Percentiles rank a stretch among this genome's conserved stretches.
These are phyloP conservation scores for Trichoderma orchidacearum DNA, from an alignment of 495 filamentous ascomycete genomes.

Conservation along the genomic window DNA sequence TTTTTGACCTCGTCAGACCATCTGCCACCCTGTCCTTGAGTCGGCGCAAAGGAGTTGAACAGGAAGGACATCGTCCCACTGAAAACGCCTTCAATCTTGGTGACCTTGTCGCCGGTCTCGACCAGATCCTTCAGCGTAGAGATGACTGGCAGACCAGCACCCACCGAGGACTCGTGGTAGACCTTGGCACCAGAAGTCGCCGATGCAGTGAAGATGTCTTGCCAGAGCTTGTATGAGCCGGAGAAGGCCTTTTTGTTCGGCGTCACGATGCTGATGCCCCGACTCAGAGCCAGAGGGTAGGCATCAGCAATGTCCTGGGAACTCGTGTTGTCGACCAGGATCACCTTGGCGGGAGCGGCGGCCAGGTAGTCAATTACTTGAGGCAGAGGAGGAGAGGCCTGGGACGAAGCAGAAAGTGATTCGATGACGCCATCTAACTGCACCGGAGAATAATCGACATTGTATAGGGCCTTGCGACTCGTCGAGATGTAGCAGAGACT, in stretches of 20 bases:
- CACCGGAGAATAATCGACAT: conserved; percentile 43
- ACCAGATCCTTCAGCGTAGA: conserved; percentile 83
- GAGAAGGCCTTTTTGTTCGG: conserved; percentile 98
- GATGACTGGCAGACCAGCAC: conserved; percentile 82
- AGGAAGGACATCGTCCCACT: conserved; percentile 92
- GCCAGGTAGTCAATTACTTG: conserved; percentile 60
- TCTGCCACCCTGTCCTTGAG: conserved; percentile 49
- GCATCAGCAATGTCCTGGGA: conserved; percentile 61
- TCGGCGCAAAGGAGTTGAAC: conserved; percentile 86
- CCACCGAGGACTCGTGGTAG: conserved; percentile 88
- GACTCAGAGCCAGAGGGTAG: conserved; percentile 65
- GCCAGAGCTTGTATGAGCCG: conserved; percentile 58
- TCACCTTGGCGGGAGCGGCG: conserved; percentile 51
- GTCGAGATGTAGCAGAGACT: conserved; percentile 69
- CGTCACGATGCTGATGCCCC: conserved; percentile 80
- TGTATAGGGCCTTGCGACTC: conserved; percentile 63
- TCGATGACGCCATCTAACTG: conserved; percentile 38
- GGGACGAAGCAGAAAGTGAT: conserved; percentile 39
- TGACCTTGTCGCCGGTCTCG: conserved; percentile 77
- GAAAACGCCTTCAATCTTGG: conserved; percentile 89
- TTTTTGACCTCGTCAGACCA: conserved; percentile 83
- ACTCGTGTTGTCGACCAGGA: conserved; percentile 91
- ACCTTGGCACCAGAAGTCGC: conserved; percentile 53
- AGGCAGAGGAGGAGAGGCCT: conserved; percentile 44
- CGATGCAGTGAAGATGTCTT: conserved; percentile 60